Conservation (phyloP, 345 rosid genomes). For the Ricinus communis region DNA sequence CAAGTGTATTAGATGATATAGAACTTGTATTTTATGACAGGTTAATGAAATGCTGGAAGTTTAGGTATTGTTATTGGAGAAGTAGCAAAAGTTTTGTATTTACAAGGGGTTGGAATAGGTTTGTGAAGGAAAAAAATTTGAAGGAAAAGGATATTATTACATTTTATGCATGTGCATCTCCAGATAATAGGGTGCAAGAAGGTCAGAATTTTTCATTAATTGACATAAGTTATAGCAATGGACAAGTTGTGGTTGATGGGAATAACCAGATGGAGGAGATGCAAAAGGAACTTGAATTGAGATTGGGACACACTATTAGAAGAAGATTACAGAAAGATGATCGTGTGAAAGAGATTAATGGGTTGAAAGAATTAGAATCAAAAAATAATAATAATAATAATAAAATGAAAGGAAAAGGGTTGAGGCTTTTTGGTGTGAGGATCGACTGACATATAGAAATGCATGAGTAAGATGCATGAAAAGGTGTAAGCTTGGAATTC, state of each 20-base stretch:
- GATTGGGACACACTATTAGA: conserved; percentile 21
- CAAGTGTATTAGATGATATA: conserved; percentile 15
- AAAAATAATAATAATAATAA: background rate
- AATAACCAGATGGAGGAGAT: conserved; percentile 19
- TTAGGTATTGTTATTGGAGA: conserved; percentile 33
- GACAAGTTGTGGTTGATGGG: conserved; percentile 2
- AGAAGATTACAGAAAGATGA: conserved; percentile 12
- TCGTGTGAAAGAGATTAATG: conserved; percentile 5
- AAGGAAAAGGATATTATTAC: conserved; percentile 24
- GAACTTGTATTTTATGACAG: conserved; percentile 27
- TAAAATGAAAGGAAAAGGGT: conserved; percentile 22
- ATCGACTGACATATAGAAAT: conserved; percentile 25
- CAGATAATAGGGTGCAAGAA: conserved; percentile 9
- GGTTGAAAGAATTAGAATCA: conserved; percentile 2
- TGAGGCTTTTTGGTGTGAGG: conserved; percentile 55
- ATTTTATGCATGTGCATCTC: conserved; percentile 23
- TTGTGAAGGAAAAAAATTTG: conserved; percentile 29
- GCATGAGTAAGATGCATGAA: background rate
- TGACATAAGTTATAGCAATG: conserved; percentile 32
- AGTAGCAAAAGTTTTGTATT: conserved; percentile 35
- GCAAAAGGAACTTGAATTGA: conserved; percentile 34
- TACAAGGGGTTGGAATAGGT: conserved; percentile 35
- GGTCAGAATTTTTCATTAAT: conserved; percentile 40
- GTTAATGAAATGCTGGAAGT: conserved; percentile 29
- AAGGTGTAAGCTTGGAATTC: too few relatives aligned